Conservation (phyloP, 768 basidiomycete species). For the Exidia glandulosa region DNA sequence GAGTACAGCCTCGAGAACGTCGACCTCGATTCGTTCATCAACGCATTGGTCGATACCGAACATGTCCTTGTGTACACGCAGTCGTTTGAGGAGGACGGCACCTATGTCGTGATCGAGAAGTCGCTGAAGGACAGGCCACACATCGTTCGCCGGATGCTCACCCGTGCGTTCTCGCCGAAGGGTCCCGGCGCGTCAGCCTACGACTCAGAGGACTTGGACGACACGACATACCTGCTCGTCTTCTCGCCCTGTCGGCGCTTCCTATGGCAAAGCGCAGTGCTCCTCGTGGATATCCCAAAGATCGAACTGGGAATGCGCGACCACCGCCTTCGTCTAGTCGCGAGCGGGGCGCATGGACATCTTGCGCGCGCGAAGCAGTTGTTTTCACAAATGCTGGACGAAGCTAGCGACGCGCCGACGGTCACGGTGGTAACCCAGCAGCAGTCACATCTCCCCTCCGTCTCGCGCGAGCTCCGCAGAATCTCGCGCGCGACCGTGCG, state of each 20-base stretch:
- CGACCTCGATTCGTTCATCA: constrained; percentile 69
- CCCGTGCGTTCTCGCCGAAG: constrained; percentile 77
- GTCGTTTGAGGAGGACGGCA: constrained; percentile 76
- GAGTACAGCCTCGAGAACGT: constrained; percentile 75
- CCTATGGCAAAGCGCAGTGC: constrained; percentile 84
- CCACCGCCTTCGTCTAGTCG: constrained; percentile 77
- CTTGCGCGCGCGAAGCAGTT: constrained; percentile 66
- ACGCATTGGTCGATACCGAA: constrained; percentile 66
- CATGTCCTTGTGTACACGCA: constrained; percentile 93
- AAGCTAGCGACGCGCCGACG: constrained; percentile 49
- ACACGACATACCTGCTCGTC: constrained; percentile 69
- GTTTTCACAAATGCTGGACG: constrained; percentile 55
- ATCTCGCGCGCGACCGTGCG: constrained; percentile 84
- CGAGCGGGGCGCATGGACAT: constrained; percentile 76
- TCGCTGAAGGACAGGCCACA: constrained; percentile 68
- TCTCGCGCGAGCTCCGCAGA: constrained; percentile 83
- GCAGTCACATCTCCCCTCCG: constrained; percentile 82
- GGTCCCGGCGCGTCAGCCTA: constrained; percentile 9
- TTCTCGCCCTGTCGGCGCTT: constrained; percentile 79
- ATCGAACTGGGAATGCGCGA: constrained; percentile 79
- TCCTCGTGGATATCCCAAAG: constrained; percentile 65
- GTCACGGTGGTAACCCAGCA: constrained; percentile 56
- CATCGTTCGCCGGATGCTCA: constrained; percentile 65
- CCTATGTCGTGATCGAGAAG: constrained; percentile 78
- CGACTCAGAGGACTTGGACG: constrained; percentile 36